Conservation (phyloP, 352 stramenopile species). For the Pythium brachiatum region DNA sequence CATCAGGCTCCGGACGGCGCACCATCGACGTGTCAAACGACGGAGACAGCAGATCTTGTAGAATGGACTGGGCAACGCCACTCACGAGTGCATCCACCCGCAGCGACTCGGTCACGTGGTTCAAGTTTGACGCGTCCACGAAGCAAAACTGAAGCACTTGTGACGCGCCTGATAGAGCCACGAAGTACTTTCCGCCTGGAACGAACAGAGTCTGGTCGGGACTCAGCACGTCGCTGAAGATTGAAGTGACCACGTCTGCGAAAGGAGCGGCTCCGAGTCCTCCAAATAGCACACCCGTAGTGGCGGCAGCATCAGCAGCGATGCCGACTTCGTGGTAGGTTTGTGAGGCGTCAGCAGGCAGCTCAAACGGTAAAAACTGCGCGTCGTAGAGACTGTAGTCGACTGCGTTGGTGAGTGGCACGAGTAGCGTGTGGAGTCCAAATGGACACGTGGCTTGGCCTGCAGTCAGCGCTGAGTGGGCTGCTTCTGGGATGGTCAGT, state of each 20-base stretch:
- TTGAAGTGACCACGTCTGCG: neutral
- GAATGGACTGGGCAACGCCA: constrained; percentile 27
- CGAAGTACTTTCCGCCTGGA: constrained; percentile 37
- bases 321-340: constrained; percentile 13
- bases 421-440: constrained; percentile 54
- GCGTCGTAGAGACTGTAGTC: constrained; percentile 12
- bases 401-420: neutral
- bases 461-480: neutral
- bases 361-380: neutral
- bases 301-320: neutral
- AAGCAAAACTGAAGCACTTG: constrained; percentile 65
- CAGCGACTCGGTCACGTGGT: constrained; percentile 54
- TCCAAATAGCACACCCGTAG: neutral
- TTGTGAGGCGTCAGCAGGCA: neutral
- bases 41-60: constrained; percentile 45
- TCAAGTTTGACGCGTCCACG: constrained; percentile 76
- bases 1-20: constrained; percentile 32
- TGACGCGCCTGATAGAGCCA: neutral
- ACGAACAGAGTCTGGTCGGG: constrained; percentile 45
- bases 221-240: constrained; percentile 12
- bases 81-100: constrained; percentile 47
- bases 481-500: neutral
- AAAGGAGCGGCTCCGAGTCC: neutral
- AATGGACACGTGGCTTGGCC: constrained; percentile 47
- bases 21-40: constrained; percentile 60